Evolutionary conservation across 1,284 basidiomycete genomes (phyloP), one percentile per base, ranked within the genome.

Genomic region (Tilletia caries): DNA sequence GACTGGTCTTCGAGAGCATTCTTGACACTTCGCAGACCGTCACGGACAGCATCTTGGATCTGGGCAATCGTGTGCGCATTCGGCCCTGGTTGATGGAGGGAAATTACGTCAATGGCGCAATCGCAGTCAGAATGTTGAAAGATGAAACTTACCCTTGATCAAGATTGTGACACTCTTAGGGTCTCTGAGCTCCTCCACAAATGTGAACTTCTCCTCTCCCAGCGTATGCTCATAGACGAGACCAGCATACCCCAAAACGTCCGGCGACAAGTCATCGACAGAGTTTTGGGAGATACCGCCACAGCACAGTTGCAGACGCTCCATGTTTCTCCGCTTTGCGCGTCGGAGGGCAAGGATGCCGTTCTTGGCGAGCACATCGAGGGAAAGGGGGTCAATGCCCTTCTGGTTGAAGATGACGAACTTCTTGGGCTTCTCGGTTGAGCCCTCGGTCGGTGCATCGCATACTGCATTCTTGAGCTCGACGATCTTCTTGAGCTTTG

Each of bases 401-500:
- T 99, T 99, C 85, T 99, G 96, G 84, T 98, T 99, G 86, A 99
- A 91, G 71, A 98, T 86, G 68, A 98, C 95, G 84, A 99, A 98
- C 80, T 87, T 90, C 86, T 93, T 95, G 25, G 85, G 84, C 84
- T 87, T 87, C 74, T 86, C 86, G 46, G 69, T 72, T 32, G 68
- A 68, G 6, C 74, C 76, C 66, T 74, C 73, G 23, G 76, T 75
- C 8, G 75, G 72, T 54, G 73, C 71, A 66, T 83, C 96, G 83
- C 96, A 99, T 1, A 98, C 95, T 64, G 90, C 87, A 83, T 95
- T 92, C 86, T 99, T 99, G 76, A 99, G 88, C 80, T 96, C 95
- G 72, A 99, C 90, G 75, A 99, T 95, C 86, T 98, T 98, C 85
- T 90, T 91, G 72, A 97, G 89, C 85, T 96, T 96, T 69, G 89